Conservation (phyloP, 164 flowering plant genomes). For the Aristolochia contorta region DNA sequence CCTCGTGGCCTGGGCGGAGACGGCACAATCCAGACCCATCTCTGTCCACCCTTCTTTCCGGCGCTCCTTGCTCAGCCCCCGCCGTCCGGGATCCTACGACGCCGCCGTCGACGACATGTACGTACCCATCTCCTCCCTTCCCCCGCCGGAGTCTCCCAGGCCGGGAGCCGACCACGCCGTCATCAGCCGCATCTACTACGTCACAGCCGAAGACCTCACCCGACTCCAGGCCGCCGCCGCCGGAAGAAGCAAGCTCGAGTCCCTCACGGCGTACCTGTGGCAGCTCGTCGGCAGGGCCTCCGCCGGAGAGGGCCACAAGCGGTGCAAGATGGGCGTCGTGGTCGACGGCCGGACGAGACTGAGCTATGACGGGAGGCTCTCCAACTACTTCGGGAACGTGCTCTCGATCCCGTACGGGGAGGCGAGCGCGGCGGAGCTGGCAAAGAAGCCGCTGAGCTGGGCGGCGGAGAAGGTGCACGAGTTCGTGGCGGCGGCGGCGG, state of each 20-base stretch:
- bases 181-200: constrained; percentile 10
- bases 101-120: constrained; percentile 3
- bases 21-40: constrained; percentile 14
- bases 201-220: constrained; percentile 1
- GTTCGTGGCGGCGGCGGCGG: constrained; percentile 7
- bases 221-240: constrained; percentile 6
- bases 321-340: constrained; percentile 13
- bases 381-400: constrained; percentile 29
- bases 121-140: constrained; percentile 6
- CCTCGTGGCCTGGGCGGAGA: constrained; percentile 33
- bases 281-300: constrained; percentile 2
- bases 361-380: neutral
- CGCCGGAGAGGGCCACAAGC: neutral
- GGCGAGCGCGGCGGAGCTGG: constrained; percentile 8
- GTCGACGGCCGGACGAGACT: constrained; percentile 13
- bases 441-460: constrained; percentile 16
- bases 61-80: constrained; percentile 11
- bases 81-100: constrained; percentile 3
- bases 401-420: constrained; percentile 25
- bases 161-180: neutral
- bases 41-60: constrained; percentile 12
- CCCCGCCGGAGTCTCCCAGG: neutral
- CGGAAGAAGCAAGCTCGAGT: constrained; percentile 9
- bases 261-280: constrained; percentile 11
- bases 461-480: constrained; percentile 18